Evolutionary conservation across 2,329 filamentous ascomycete species (phyloP).

Genomic region (Colletotrichum siamense): DNA sequence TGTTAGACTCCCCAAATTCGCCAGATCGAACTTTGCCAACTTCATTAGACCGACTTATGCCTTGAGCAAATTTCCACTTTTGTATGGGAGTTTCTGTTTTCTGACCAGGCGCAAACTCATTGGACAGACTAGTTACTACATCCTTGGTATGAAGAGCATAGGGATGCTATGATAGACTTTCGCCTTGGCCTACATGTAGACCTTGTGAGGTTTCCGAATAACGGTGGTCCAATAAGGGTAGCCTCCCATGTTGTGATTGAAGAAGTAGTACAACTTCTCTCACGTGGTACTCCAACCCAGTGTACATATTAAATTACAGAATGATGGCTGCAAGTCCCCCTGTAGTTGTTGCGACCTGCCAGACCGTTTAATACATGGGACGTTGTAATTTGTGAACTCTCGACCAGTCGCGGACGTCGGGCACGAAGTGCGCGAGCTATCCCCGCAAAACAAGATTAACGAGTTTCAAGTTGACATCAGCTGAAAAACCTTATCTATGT

Average conservation of each 20-base stretch:
- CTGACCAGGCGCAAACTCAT: not conserved
- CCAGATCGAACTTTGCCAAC: not conserved
- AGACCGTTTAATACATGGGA: too few species aligned
- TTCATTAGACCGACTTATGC: not conserved
- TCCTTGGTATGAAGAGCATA: not conserved
- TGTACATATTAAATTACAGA: not conserved
- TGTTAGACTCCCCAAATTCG: fast-evolving
- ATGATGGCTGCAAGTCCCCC: not conserved
- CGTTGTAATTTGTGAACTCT: not conserved
- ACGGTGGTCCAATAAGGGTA: not conserved
- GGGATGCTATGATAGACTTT: not conserved
- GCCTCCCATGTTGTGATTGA: not conserved
- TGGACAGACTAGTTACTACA: not conserved
- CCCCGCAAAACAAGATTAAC: not conserved
- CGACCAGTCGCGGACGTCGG: not conserved
- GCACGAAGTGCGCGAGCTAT: not conserved
- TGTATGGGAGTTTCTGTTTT: not conserved
- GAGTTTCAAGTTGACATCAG: not conserved
- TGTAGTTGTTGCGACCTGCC: not conserved
- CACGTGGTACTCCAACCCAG: not conserved
- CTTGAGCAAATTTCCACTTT: not conserved
- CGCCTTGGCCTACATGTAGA: not conserved
- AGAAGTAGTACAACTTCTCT: not conserved
- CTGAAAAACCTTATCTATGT: not conserved
- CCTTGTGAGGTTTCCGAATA: not conserved